phyloP scores from a whole-genome alignment of 2,329 filamentous ascomycete species.

The Pseudogymnoascus sp. region DNA sequence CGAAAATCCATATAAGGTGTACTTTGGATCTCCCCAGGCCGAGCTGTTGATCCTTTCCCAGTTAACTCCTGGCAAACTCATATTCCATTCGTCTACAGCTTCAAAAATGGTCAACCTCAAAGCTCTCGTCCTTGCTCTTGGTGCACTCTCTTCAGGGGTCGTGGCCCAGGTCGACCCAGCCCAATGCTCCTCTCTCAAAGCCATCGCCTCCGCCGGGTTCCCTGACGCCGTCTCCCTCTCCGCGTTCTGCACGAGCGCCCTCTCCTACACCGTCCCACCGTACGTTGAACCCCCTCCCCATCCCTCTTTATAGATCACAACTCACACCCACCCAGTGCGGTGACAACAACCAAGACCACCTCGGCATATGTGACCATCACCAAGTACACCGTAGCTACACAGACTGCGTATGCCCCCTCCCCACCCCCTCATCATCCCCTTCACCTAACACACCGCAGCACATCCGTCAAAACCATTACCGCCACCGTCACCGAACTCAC shows the following conservation, averaged over 20 bases:
- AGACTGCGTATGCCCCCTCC: neutral
- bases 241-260: neutral
- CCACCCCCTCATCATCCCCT: neutral
- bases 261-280: conserved; percentile 5
- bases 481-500: neutral
- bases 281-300: neutral
- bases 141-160: neutral
- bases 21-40: neutral
- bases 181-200: neutral
- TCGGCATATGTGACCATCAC: neutral
- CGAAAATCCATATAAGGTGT: neutral
- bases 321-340: neutral
- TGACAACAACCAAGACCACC: neutral
- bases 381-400: neutral
- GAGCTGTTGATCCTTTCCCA: neutral
- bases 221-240: neutral
- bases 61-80: neutral
- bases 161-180: neutral
- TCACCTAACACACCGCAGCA: neutral
- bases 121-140: neutral
- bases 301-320: neutral
- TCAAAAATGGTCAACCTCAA: conserved; percentile 7
- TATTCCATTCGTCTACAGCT: neutral
- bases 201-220: neutral
- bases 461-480: neutral